Evolutionary conservation across 2,329 filamentous ascomycete genomes (phyloP).

Genomic region (Penicillium fuscoglaucum): DNA sequence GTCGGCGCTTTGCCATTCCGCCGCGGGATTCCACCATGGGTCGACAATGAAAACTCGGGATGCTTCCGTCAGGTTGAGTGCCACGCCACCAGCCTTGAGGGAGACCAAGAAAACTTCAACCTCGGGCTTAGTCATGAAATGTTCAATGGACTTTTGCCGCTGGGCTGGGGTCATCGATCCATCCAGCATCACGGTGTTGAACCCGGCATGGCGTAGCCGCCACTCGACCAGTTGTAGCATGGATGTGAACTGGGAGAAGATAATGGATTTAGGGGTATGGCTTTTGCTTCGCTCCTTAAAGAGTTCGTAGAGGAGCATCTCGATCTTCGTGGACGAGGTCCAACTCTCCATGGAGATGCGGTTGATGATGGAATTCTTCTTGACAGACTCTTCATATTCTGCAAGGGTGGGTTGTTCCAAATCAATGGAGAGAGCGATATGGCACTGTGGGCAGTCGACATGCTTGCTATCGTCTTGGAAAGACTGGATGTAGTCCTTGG

Average conservation of each 20-base stretch:
- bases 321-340: constrained; percentile 98
- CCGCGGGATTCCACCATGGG: constrained; percentile 99
- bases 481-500: constrained; percentile 75
- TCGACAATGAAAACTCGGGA: constrained; percentile 95
- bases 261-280: constrained; percentile 91
- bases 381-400: constrained; percentile 80
- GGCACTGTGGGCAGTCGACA: constrained; percentile 80
- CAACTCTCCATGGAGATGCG: constrained; percentile 98
- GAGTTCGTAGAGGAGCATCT: constrained; percentile 90
- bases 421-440: constrained; percentile 86
- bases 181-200: constrained; percentile 97
- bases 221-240: constrained; percentile 98
- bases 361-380: constrained; percentile 97
- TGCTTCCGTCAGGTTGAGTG: constrained; percentile 91
- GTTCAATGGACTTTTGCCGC: constrained; percentile 87
- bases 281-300: constrained; percentile 91
- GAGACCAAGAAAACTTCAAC: constrained; percentile 97
- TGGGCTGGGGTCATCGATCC: constrained; percentile 95
- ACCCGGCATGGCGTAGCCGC: constrained; percentile 92
- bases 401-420: constrained; percentile 94
- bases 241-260: constrained; percentile 95
- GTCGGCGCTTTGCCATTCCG: constrained; percentile 97
- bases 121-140: constrained; percentile 93
- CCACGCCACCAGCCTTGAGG: constrained; percentile 92
- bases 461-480: constrained; percentile 60